These are phyloP conservation scores for Cercospora berteroae DNA, from an alignment of 2,329 filamentous ascomycete genomes.

Conservation along the genomic window DNA sequence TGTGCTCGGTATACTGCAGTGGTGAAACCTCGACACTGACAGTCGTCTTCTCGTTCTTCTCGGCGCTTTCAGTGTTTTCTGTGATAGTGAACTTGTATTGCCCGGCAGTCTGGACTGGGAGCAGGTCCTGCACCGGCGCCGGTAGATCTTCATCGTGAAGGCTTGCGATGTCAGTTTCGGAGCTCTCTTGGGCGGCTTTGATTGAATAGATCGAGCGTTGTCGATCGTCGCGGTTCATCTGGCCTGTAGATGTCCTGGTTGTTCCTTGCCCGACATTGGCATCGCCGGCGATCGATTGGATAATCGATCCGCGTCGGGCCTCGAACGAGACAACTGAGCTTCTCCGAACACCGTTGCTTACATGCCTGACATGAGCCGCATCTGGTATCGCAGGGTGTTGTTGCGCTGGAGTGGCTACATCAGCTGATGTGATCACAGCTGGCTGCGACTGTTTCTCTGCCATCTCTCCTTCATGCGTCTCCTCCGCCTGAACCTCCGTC, in stretches of 20 bases:
- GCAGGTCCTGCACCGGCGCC: not conserved
- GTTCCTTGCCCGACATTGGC: not conserved
- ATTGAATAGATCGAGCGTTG: conserved; percentile 8
- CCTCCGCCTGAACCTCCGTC: not conserved
- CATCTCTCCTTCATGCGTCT: not conserved
- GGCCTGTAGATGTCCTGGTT: not conserved
- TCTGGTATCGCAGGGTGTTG: not conserved
- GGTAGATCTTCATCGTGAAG: not conserved
- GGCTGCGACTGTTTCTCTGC: not conserved
- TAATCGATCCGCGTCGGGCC: not conserved
- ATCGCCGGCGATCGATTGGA: not conserved
- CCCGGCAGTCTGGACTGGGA: not conserved
- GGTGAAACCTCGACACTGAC: not conserved
- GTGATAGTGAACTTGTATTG: conserved; percentile 8
- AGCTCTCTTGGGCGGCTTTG: conserved; percentile 3
- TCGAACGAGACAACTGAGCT: conserved; percentile 6
- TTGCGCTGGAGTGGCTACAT: not conserved
- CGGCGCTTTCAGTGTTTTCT: not conserved
- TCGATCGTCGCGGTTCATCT: conserved; percentile 1
- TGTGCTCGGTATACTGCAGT: conserved; percentile 12
- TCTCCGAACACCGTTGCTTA: not conserved
- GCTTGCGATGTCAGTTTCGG: not conserved
- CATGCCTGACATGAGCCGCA: not conserved
- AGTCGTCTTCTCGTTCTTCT: not conserved
- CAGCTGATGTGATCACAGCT: not conserved